Evolutionary conservation across 129 eudicot genomes (phyloP).

Genomic region (Tanacetum coccineum): DNA sequence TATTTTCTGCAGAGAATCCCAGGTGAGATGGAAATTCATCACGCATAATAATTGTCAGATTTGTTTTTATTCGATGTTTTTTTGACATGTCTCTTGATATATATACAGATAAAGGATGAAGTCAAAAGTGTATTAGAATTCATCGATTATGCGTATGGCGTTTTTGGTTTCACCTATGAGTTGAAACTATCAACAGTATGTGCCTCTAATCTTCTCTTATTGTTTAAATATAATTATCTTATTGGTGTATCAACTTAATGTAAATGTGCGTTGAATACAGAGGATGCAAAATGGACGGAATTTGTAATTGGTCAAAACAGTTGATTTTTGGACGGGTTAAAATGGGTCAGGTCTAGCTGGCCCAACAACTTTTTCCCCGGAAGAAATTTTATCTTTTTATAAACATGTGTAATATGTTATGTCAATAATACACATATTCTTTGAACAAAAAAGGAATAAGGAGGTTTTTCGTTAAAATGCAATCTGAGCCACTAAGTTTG

Average conservation of each 20-base stretch:
- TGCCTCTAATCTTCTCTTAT: background rate
- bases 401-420: too few species aligned
- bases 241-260: background rate
- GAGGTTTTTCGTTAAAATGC: too few species aligned
- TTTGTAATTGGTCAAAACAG: too few species aligned
- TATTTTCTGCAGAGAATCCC: constrained; percentile 96
- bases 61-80: background rate
- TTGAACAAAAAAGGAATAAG: too few species aligned
- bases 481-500: too few species aligned
- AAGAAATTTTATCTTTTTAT: too few species aligned
- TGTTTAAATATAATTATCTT: background rate
- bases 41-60: background rate
- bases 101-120: constrained; percentile 85
- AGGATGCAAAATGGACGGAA: too few species aligned
- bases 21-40: constrained; percentile 44
- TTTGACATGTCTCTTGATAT: constrained; percentile 12
- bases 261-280: too few species aligned
- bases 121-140: constrained; percentile 77
- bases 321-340: too few species aligned
- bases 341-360: too few species aligned
- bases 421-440: too few species aligned
- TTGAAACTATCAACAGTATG: constrained; percentile 93
- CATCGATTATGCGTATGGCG: constrained; percentile 54
- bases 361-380: too few species aligned
- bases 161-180: constrained; percentile 90